Conservation (phyloP, 1,284 basidiomycete genomes). For the Ustilago tritici region DNA sequence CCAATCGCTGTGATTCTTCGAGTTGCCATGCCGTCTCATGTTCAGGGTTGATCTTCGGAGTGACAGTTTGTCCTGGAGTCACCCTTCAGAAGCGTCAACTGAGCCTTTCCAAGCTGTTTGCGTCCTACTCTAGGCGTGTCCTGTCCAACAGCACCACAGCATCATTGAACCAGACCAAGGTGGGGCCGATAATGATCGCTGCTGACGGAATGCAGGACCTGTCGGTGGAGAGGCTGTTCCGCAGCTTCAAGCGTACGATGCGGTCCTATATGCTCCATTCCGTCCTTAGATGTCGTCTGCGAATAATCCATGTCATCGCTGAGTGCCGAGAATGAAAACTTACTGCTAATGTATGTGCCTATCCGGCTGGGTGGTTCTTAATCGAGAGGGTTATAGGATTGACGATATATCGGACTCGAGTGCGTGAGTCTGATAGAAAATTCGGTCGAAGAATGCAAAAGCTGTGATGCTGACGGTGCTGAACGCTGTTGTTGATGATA, state of each 20-base stretch:
- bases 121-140: too few relatives aligned
- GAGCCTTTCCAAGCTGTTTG: too few relatives aligned
- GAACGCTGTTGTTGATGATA: conserved; percentile 23
- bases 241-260: neutral
- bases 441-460: conserved; percentile 14
- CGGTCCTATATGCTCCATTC: neutral
- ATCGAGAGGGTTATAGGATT: neutral
- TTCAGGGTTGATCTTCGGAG: too few relatives aligned
- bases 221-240: neutral
- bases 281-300: neutral
- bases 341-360: conserved; percentile 36
- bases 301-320: neutral
- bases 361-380: conserved; percentile 17
- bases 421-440: neutral
- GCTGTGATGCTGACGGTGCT: conserved; percentile 5
- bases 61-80: too few relatives aligned
- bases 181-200: neutral
- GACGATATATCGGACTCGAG: neutral
- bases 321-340: conserved; percentile 19
- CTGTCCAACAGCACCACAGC: too few relatives aligned
- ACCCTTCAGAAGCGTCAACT: too few relatives aligned
- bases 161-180: too few relatives aligned
- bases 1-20: too few relatives aligned
- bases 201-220: neutral
- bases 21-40: too few relatives aligned